Evolutionary conservation across 2,329 filamentous ascomycete species (phyloP).

Genomic region (Colletotrichum cordylinicola): DNA sequence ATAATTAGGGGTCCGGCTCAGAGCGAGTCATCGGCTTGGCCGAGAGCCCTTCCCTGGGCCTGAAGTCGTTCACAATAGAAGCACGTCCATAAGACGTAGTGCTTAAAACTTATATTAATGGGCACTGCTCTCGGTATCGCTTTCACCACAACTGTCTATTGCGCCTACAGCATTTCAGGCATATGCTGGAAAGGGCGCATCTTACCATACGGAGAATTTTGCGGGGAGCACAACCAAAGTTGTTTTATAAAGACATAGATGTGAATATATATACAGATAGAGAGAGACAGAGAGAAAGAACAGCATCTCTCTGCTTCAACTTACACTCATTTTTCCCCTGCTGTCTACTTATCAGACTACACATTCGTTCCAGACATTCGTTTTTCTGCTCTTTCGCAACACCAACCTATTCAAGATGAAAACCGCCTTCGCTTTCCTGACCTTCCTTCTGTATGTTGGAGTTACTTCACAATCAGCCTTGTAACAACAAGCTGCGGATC

Average conservation of each 20-base stretch:
- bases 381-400: neutral
- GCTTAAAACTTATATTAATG: neutral
- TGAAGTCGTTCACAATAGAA: neutral
- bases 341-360: neutral
- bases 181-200: neutral
- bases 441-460: neutral
- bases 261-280: neutral
- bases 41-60: neutral
- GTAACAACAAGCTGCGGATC: fast-evolving
- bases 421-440: neutral
- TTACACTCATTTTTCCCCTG: neutral
- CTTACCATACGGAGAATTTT: no score
- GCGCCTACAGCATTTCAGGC: neutral
- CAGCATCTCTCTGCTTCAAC: neutral
- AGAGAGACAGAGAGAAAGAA: neutral
- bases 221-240: no score
- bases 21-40: neutral
- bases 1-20: neutral
- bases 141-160: neutral
- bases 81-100: neutral
- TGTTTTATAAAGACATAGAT: no score
- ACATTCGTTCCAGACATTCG: neutral
- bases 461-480: neutral
- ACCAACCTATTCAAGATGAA: neutral
- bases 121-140: neutral